Evolutionary conservation across 306 rosid genomes (phyloP), one percentile per base, ranked within the genome.

Genomic region (Vigna mungo): DNA sequence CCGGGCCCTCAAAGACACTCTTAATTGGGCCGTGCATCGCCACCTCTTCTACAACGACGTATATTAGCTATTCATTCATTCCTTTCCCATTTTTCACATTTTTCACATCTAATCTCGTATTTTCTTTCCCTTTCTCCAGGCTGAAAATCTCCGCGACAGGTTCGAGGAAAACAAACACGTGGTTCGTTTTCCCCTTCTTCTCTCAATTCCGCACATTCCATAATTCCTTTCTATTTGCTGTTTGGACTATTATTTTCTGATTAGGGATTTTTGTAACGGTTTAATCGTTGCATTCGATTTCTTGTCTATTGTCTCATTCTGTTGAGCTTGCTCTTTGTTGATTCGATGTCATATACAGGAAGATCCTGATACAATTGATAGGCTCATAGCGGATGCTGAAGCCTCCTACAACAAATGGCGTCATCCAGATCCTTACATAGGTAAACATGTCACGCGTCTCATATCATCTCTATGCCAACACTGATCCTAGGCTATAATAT

Each of bases 1-100:
- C 30, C 87, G 90, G 3, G 97, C 99, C 65, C 99, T 95, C 80
- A 90, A 88, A 82, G 97, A 92, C 71, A 87, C 97, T 70, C 99
- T 95, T 81, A 95, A 89, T 63, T 95, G 97, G 97, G 99, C 97
- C 37, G 99, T 95, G 7, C 99, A 95, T 87, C 97, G 99, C 84
- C 97, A 89, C 86, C 91, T 95, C 83, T 95, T 95, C 82, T 95
- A 95, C 83, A 83, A 70, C 44, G 99, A 95, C 77, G 99, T 95
- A 74, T n/a, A 3, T 3, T 9, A 9, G 11, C 44, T n/a, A 2
- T 2, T 8, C 17, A 16, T 55, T 14, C 20, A 58, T 13, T 44
- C 6, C 16, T 44, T 69, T 32, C 37, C 15, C 53, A 36, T 9
- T 1, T 59, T 25, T 18, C 30, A 2, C 37, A 18, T 4, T 14